Evolutionary conservation across 192 early-diverging fungal species (phyloP), one percentile per base, ranked within the genome.

Genomic region (Coemansia furcata): DNA sequence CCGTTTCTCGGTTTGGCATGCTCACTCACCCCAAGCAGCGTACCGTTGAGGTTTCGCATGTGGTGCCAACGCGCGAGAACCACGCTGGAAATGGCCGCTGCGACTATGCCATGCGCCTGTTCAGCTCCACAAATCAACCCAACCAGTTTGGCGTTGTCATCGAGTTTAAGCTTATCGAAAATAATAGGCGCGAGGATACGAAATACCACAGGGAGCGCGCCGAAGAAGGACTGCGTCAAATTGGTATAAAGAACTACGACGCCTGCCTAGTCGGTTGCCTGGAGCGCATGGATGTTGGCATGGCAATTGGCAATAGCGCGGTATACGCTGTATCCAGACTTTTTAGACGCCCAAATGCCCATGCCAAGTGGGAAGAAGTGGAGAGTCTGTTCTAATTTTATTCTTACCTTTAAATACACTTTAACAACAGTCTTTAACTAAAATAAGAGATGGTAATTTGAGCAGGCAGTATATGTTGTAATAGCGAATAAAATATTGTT

Each of bases 231-330:
- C 55, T 77, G n/a, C 29, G 37, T 11, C 75, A 72, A 43, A 72
- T 72, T 23, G 54, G 58, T 3, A 38, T 52, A 5, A 65, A 64
- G 39, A 65, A 77, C 49, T 72, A 77, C 62, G 38, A 63, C 21
- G 29, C 70, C 1, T 72, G 65, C 17, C 35, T 78, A 30, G 26
- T 60, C 37, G 71, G 76, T 2, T 78, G 76, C 30, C 59, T 69
- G 1, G 71, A 70, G 65, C 76, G 76, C 46, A 63, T 78, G 61
- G 76, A 78, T 60, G 60, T 73, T 12, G 71, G 76, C 6, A 69
- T 78, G 57, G 76, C 76, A 30, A 71, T 78, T 29, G 71, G 76
- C 15, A 73, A 73, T 60, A 78, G 60, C 32, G 71, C 66, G 0
- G 65, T 69, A 8, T 39, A 65, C 17, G 54, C 65, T 4, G 35